These are phyloP conservation scores for Epichloe festucae DNA, from an alignment of 2,329 filamentous ascomycete species.

Conservation along the genomic window DNA sequence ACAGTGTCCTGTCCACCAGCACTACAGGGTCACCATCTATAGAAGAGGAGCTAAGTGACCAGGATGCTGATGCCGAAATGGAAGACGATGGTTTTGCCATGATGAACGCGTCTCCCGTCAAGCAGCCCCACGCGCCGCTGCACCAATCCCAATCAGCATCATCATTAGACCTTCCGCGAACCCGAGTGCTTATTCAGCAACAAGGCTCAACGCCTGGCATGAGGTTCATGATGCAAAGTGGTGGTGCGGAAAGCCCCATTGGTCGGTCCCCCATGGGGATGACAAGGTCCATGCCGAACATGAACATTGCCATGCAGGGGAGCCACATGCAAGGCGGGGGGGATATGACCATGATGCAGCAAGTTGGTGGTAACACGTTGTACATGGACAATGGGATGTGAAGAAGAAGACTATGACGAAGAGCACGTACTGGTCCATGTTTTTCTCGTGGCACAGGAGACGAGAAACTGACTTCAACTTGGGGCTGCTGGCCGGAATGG, in stretches of 20 bases:
- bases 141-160: conserved; percentile 28
- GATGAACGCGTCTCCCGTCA: conserved; percentile 29
- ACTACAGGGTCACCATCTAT: conserved; percentile 26
- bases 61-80: conserved; percentile 37
- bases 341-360: conserved; percentile 34
- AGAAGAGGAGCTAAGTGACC: conserved; percentile 23
- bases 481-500: neutral
- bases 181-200: conserved; percentile 24
- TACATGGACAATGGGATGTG: conserved; percentile 29
- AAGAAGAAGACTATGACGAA: neutral
- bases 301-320: conserved; percentile 29
- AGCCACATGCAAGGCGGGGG: conserved; percentile 26
- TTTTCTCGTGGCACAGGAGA: neutral
- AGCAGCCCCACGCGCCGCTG: conserved; percentile 22
- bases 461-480: neutral
- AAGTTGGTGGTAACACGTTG: conserved; percentile 35
- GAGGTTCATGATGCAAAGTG: conserved; percentile 31
- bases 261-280: conserved; percentile 26
- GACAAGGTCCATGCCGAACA: conserved; percentile 33
- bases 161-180: conserved; percentile 31
- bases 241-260: conserved; percentile 21
- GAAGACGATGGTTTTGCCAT: conserved; percentile 44
- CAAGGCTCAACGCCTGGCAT: conserved; percentile 17
- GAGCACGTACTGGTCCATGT: no score
- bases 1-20: conserved; percentile 17